Percentiles rank a stretch among this genome's conserved stretches.
These are phyloP conservation scores for Antitrichia curtipendula DNA, from an alignment of 225 moss, liverwort and hornwort genomes.

Conservation along the genomic window DNA sequence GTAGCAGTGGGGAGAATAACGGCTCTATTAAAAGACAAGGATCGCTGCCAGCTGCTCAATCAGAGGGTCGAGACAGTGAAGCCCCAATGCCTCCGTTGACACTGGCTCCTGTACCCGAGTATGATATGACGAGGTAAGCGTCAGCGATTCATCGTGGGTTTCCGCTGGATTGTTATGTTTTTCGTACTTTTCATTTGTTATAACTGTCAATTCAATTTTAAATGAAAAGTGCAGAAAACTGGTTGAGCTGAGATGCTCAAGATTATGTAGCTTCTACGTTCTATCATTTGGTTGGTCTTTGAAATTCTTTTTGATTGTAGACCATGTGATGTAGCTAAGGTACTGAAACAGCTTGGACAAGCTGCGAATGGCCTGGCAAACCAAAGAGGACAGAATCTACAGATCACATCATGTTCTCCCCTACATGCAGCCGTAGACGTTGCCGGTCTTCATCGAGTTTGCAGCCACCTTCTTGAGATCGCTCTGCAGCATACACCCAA, in stretches of 20 bases:
- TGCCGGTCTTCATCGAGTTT: constrained; percentile 50
- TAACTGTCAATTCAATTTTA: neutral
- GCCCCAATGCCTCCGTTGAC: constrained; percentile 64
- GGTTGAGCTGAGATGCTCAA: neutral
- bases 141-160: neutral
- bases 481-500: constrained; percentile 66
- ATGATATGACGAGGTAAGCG: constrained; percentile 37
- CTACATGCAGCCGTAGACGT: constrained; percentile 63
- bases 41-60: constrained; percentile 30
- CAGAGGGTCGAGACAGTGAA: constrained; percentile 55
- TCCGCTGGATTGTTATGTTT: neutral
- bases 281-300: constrained; percentile 14
- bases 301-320: constrained; percentile 51
- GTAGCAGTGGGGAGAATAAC: constrained; percentile 8
- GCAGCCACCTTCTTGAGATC: constrained; percentile 72
- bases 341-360: constrained; percentile 73
- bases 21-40: constrained; percentile 14
- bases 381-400: constrained; percentile 63
- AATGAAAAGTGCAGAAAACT: neutral
- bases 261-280: neutral
- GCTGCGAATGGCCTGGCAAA: constrained; percentile 76
- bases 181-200: neutral
- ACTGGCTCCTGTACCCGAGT: constrained; percentile 40
- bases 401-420: constrained; percentile 62
- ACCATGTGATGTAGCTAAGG: constrained; percentile 74